These are phyloP conservation scores for Triglochin maritima DNA, from an alignment of 106 monocot species.

Conservation along the genomic window DNA sequence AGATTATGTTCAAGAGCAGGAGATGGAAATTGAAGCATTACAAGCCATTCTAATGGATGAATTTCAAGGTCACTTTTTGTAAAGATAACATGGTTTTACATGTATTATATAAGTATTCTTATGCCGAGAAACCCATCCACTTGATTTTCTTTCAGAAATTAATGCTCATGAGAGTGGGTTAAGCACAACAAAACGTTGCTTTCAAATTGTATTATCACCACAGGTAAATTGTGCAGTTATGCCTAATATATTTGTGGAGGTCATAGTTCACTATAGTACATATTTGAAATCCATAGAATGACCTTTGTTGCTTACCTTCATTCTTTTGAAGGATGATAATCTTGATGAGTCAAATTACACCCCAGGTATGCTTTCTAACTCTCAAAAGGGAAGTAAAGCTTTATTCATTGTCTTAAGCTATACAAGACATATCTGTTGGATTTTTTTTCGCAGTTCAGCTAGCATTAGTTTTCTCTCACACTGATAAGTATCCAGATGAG, in stretches of 20 bases:
- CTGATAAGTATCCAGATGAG: conserved; percentile 91
- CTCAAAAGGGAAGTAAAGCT: not conserved
- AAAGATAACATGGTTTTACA: not conserved
- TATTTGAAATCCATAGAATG: too few relatives aligned
- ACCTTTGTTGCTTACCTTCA: not conserved
- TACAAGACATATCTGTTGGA: not conserved
- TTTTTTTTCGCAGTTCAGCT: conserved; percentile 64
- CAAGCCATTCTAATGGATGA: conserved; percentile 32
- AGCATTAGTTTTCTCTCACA: conserved; percentile 84
- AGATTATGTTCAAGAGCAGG: conserved; percentile 27
- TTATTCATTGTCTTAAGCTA: not conserved
- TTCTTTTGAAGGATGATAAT: conserved; percentile 55
- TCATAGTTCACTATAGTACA: not conserved
- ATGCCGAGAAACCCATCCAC: too few relatives aligned
- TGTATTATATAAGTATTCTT: too few relatives aligned
- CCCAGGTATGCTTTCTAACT: conserved; percentile 31
- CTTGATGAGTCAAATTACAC: conserved; percentile 46
- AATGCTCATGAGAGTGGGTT: conserved; percentile 23
- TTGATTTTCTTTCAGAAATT: conserved; percentile 9
- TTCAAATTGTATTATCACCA: conserved; percentile 19
- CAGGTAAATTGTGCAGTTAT: conserved; percentile 11
- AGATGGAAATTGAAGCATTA: conserved; percentile 34
- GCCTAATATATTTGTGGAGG: not conserved
- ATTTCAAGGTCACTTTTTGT: conserved; percentile 11
- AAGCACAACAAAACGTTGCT: conserved; percentile 14